A percentile compares a stretch with the other conserved stretches of the same genome.
Conservation (phyloP, 1,284 basidiomycete species). For the Sanghuangporus sanghuang region DNA sequence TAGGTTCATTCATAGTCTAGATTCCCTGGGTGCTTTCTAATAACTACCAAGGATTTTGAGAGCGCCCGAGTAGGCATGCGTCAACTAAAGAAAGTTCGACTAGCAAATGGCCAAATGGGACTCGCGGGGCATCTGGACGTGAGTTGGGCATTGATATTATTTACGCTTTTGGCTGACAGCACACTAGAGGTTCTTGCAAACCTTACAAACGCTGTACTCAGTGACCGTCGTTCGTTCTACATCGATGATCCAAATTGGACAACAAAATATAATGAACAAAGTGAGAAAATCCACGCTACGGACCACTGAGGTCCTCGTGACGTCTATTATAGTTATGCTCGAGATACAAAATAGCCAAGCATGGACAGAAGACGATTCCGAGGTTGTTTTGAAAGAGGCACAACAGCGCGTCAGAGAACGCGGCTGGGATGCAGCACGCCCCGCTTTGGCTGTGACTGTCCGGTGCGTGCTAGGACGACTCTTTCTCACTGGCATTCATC, state of each 20-base stretch:
- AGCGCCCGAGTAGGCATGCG: neutral
- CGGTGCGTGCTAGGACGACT: slow-evolving; percentile 22
- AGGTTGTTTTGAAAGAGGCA: slow-evolving; percentile 24
- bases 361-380: slow-evolving; percentile 21
- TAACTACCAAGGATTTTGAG: neutral
- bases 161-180: neutral
- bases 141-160: neutral
- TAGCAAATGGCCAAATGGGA: neutral
- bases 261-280: slow-evolving; percentile 24
- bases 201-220: slow-evolving; percentile 30
- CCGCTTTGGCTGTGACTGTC: slow-evolving; percentile 27
- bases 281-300: slow-evolving; percentile 17
- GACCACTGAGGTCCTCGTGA: neutral
- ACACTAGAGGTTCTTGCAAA: slow-evolving; percentile 23
- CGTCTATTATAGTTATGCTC: slow-evolving; percentile 18
- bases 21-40: neutral
- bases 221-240: slow-evolving; percentile 31
- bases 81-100: neutral
- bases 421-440: slow-evolving; percentile 28
- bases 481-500: neutral
- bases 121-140: neutral
- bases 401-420: slow-evolving; percentile 22
- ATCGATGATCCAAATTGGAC: slow-evolving; percentile 24
- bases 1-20: neutral
- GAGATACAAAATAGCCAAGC: slow-evolving; percentile 19